Evolutionary conservation across 2,329 filamentous ascomycete species (phyloP), one percentile per base, ranked within the genome.

Genomic region (Curvularia sp.): DNA sequence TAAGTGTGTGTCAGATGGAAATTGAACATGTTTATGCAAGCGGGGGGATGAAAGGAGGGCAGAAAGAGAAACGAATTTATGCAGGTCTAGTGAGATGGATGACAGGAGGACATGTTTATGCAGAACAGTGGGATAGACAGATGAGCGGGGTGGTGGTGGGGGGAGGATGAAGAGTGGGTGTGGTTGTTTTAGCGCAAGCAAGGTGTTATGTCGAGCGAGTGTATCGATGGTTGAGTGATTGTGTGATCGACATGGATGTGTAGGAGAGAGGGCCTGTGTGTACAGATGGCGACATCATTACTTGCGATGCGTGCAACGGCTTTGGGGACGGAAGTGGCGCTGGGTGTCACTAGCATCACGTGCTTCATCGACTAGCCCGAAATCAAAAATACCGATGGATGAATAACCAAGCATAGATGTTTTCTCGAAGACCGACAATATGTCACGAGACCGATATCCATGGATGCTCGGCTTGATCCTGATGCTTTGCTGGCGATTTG

Each of bases 1-100:
- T 32, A 30, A 32, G 43, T 27, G 43, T 46, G 43, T 46, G 27
- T 46, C 43, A 32, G 43, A 13, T 46, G 43, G 27, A 30, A 46
- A 46, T 30, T 46, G 43, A 21, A 21, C n/a, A n/a, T 30, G 15
- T 46, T 46, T 32, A 46, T 46, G 43, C 43, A 13, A 19, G 28
- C 28, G n/a, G 42, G 23, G 7, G 42, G n/a, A 46, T 46, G 42
- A 25, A 43, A 19, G 25, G 27, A 46, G 4, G 27, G 27, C 19
- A 21, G 10, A 19, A 30, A 9, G 25, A 27, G 27, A 4, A 18
- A 19, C 15, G n/a, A 3, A 3, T 43, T 43, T 43, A 43, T 43
- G 41, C 41, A 13, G 21, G 25, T 43, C 12, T 43, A 27, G 41
- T 12, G 8, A n/a, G 3, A 13, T 30, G 27, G n/a, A 32, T 46